Evolutionary conservation across 139 green algal genomes (phyloP).

Genomic region (Chlorokybus atmophyticus): DNA sequence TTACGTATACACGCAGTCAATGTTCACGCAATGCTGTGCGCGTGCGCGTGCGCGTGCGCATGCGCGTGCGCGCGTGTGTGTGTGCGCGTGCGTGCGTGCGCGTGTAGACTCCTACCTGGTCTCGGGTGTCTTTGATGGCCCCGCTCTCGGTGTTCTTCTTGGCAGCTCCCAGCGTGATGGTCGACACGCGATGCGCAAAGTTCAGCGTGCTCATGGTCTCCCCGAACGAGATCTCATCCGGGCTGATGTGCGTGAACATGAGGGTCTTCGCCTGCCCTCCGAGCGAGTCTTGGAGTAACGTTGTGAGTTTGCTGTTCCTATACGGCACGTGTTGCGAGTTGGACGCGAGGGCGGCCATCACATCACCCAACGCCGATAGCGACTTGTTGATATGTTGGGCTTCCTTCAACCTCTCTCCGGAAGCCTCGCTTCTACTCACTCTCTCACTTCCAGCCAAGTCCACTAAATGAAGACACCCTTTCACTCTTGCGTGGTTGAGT

Average conservation of each 20-base stretch:
- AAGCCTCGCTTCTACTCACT: constrained; percentile 33
- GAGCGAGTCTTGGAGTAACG: constrained; percentile 44
- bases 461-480: constrained; percentile 48
- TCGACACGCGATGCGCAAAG: constrained; percentile 15
- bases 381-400: constrained; percentile 74
- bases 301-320: constrained; percentile 87
- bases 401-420: constrained; percentile 47
- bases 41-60: no score
- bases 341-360: constrained; percentile 38
- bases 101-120: no score
- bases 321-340: constrained; percentile 68
- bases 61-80: no score
- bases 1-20: no score
- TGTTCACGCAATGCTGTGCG: no score
- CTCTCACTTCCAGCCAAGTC: constrained; percentile 60
- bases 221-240: constrained; percentile 5
- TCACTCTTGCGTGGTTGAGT: background rate
- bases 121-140: constrained; percentile 3
- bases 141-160: background rate
- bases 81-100: no score
- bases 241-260: constrained; percentile 15
- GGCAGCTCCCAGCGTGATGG: constrained; percentile 7
- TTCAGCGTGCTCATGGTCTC: constrained; percentile 16
- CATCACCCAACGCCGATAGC: constrained; percentile 54
- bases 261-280: constrained; percentile 13